Base-by-base conservation (phyloP, 2,329 filamentous ascomycete genomes). In the Nectriaceae sp. region DNA sequence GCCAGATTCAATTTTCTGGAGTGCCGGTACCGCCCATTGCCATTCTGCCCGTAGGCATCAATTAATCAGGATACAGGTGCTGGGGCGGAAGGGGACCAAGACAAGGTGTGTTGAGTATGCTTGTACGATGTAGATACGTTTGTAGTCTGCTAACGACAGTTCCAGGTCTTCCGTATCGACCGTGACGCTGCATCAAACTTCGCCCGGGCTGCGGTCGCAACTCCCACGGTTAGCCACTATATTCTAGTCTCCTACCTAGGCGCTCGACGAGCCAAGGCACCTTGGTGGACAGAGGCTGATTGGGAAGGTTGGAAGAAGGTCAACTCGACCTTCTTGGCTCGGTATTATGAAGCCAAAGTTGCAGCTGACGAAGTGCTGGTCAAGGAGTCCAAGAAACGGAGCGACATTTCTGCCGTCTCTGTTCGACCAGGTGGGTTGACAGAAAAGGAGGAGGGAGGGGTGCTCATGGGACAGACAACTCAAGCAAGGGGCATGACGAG, bases 1-100 rank as follows among this genome's bases (percentile, higher is more conserved):
- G 64, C 70, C 78, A 1, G 81, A 88, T 65, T 86, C 82, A 65
- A 77, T 87, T 11, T 75, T 87, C 49, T 88, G 80, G 78, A 79
- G 76, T 57, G 84, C 84, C 21, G 84, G 53, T 55, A 49, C 20
- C 41, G 16, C 31, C 3, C 13, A 20, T 21, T 21, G 3, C 15
- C 10, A 6, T 18, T n/a, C 8, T 21, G 1, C 24, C 6, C 6
- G 24, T 6, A 29, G 13, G 29, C 18, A 11, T 6, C 16, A 22
- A 21, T 40, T 60, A 42, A 51, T 8, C 31, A 44, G 41, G 18
- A 15, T 21, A 37, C 16, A 62, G 59, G 59, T 22, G 55, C 59
- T 20, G 59, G 44, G 5, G 52, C 52, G 15, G 45, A 40, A 70
- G 73, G 75, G 2, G 50, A 78, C 74, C 18, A 78, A 77, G 59